Evolutionary conservation across 441 rosid species (phyloP).

Genomic region (Aquilaria agallochum): DNA sequence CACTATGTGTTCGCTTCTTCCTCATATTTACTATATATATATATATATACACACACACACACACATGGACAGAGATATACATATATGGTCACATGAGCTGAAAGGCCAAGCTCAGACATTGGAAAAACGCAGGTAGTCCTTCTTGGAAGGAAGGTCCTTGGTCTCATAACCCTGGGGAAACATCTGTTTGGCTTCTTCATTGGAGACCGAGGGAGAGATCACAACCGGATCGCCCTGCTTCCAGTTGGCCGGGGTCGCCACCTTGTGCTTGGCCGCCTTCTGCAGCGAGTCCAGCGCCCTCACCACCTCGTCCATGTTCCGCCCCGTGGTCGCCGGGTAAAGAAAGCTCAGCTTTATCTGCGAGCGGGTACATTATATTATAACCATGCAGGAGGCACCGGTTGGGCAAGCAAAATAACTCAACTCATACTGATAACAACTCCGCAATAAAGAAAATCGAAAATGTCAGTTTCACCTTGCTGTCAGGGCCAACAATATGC

Average conservation of each 20-base stretch:
- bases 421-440: no score
- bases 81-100: neutral
- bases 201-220: slow-evolving; percentile 45
- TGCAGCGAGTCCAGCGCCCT: slow-evolving; percentile 69
- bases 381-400: no score
- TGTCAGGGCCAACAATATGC: slow-evolving; percentile 62
- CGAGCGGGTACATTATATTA: neutral
- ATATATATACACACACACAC: no score
- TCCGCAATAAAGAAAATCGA: neutral
- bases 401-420: no score
- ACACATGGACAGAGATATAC: neutral
- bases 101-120: slow-evolving; percentile 18
- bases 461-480: slow-evolving; percentile 31
- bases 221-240: slow-evolving; percentile 69
- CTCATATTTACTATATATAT: no score
- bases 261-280: slow-evolving; percentile 42
- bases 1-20: no score
- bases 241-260: slow-evolving; percentile 81
- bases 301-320: slow-evolving; percentile 82
- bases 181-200: slow-evolving; percentile 57
- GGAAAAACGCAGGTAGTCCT: slow-evolving; percentile 53
- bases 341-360: slow-evolving; percentile 75
- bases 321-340: slow-evolving; percentile 69
- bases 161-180: slow-evolving; percentile 65
- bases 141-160: slow-evolving; percentile 57